Evolutionary conservation across 169 alveolate genomes (phyloP).

Genomic region (Plasmodium vivax): DNA sequence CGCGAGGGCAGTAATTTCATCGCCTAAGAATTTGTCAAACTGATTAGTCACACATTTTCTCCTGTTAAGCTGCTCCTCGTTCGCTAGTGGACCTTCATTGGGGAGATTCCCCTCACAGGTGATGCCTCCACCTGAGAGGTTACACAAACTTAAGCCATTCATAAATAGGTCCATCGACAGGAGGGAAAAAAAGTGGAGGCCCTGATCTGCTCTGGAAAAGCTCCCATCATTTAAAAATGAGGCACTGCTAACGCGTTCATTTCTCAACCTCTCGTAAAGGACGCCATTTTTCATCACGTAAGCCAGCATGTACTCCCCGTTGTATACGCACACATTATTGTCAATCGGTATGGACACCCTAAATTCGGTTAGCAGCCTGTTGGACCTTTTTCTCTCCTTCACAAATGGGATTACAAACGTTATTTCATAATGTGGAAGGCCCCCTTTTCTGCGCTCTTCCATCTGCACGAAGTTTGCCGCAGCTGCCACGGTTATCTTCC

Average conservation of each 20-base stretch:
- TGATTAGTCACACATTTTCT: neutral
- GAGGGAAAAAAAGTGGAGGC: constrained; percentile 36
- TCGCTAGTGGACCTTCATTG: neutral
- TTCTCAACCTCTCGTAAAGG: constrained; percentile 42
- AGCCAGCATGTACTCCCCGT: constrained; percentile 17
- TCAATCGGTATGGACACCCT: constrained; percentile 16
- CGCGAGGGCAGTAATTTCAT: constrained; percentile 35
- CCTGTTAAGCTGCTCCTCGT: neutral
- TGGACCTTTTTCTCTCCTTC: constrained; percentile 7
- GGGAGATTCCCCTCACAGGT: neutral
- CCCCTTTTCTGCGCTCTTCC: neutral
- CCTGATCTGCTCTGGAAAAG: neutral
- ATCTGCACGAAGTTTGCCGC: neutral
- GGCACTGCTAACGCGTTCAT: neutral
- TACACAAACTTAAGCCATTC: neutral
- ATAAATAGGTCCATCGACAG: constrained; percentile 10
- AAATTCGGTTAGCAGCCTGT: neutral
- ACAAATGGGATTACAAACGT: neutral
- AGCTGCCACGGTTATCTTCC: neutral
- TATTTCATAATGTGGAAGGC: constrained; percentile 1
- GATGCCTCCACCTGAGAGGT: neutral
- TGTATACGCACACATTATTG: constrained; percentile 16
- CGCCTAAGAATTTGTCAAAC: neutral
- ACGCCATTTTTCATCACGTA: constrained; percentile 27
- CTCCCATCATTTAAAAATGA: neutral